Base-by-base conservation (phyloP, 305 asterid genomes). In the Rubia tinctorum region DNA sequence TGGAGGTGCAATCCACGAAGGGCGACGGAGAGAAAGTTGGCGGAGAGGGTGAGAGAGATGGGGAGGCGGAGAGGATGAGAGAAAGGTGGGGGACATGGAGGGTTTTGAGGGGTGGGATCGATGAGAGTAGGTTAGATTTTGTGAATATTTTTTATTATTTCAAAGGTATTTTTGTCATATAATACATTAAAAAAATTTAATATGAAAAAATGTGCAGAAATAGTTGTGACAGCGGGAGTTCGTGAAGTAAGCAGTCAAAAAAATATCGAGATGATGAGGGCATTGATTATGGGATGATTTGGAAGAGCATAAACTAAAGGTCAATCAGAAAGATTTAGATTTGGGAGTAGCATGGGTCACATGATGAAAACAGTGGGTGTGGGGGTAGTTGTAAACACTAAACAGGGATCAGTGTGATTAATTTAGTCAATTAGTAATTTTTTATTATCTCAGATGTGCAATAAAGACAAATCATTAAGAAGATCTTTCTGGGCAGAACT, bases 261-360 rank as follows among this genome's bases (percentile, higher is more conserved):
- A 60, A 3, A 60, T 60, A 60, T 23, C 5, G 37, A 22, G 66
- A 25, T 25, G 37, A 13, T 23, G 67, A 62, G 4, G 39, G 17
- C 42, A 61, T 11, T 27, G 42, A 14, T 5, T 6, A 27, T 11
- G 66, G 22, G 34, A 58, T 20, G 64, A 58, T n/a, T 58, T 56
- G 25, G 18, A 47, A 12, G 53, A 18, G 6, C 53, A 17, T 55
- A 56, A 56, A n/a, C 17, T 27, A 37, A 20, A 66, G 69, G 51
- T 39, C 40, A 39, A 18, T 66, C 20, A 66, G 72, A 25, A 72
- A 71, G 80, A 71, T 75, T 63, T 75, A 18, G 53, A 40, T 66
- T 66, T 66, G 44, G 63, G 71, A 49, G 69, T 22, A 59, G 55
- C 42, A 71, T 70, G 76, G 55, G 76, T 76, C 80, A 71, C 76